These are phyloP conservation scores for Pochonia chlamydosporia DNA, from an alignment of 2,329 filamentous ascomycete species.

Conservation along the genomic window DNA sequence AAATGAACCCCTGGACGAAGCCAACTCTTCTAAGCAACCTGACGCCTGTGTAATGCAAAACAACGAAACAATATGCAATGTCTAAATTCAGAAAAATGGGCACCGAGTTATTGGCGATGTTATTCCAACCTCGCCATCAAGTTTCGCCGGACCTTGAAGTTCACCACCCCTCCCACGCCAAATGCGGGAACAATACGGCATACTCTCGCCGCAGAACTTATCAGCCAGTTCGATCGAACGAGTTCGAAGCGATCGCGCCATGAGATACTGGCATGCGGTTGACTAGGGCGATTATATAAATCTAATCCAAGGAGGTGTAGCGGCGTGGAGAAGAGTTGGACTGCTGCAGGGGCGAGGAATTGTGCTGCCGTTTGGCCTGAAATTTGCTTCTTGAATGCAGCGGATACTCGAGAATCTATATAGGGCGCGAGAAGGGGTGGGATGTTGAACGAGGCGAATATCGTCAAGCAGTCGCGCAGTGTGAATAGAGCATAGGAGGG, in stretches of 20 bases:
- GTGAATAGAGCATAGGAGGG: slow-evolving; percentile 75
- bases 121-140: slow-evolving; percentile 58
- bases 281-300: slow-evolving; percentile 67
- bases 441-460: slow-evolving; percentile 89
- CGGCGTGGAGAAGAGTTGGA: slow-evolving; percentile 77
- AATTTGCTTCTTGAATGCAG: slow-evolving; percentile 37
- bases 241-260: slow-evolving; percentile 58
- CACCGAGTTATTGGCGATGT: background rate
- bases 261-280: slow-evolving; percentile 21
- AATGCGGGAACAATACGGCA: slow-evolving; percentile 84
- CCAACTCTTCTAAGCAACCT: background rate
- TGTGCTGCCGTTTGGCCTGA: slow-evolving; percentile 64
- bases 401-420: slow-evolving; percentile 49
- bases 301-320: slow-evolving; percentile 81
- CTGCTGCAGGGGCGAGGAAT: slow-evolving; percentile 70
- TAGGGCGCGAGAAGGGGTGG: slow-evolving; percentile 71
- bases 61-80: background rate
- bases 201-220: slow-evolving; percentile 69
- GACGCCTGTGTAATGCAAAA: background rate
- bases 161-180: slow-evolving; percentile 82
- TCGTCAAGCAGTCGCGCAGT: slow-evolving; percentile 76
- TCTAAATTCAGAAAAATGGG: no score
- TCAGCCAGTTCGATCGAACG: slow-evolving; percentile 69
- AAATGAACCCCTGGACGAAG: background rate
- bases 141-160: slow-evolving; percentile 60